A percentile compares a stretch with the other conserved stretches of the same genome.
Conservation (phyloP, 1,284 basidiomycete genomes). For the Leccinum ponderosum region DNA sequence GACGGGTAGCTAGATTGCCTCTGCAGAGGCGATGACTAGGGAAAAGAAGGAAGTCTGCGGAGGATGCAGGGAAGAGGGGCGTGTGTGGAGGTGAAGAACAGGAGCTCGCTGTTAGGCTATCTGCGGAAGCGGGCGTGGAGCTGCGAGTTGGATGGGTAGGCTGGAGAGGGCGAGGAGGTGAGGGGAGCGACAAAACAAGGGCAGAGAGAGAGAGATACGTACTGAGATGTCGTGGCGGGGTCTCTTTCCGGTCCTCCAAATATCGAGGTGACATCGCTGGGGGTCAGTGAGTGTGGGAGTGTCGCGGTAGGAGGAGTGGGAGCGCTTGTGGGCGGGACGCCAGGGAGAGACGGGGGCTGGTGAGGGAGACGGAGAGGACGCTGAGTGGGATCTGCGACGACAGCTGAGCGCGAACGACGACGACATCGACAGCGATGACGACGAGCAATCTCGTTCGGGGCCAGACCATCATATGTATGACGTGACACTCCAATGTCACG, state of each 20-base stretch:
- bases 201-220: conserved; percentile 18
- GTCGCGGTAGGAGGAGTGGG: conserved; percentile 40
- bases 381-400: conserved; percentile 58
- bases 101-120: conserved; percentile 30
- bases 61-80: conserved; percentile 49
- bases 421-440: conserved; percentile 36
- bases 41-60: conserved; percentile 62
- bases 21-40: conserved; percentile 32
- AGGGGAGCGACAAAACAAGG: background rate
- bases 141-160: conserved; percentile 20
- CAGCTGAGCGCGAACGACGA: conserved; percentile 39
- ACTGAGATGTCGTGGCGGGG: conserved; percentile 49
- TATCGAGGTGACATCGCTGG: conserved; percentile 53
- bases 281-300: conserved; percentile 38
- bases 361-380: conserved; percentile 45
- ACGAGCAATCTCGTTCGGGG: conserved; percentile 19
- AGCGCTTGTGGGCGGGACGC: conserved; percentile 48
- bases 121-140: conserved; percentile 32
- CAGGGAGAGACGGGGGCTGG: conserved; percentile 37
- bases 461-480: background rate
- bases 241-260: conserved; percentile 55
- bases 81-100: conserved; percentile 31
- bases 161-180: conserved; percentile 10
- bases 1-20: conserved; percentile 17
- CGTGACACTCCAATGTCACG: conserved; percentile 8